Evolutionary conservation across 2,329 filamentous ascomycete genomes (phyloP).

Genomic region (Exophiala sp.): DNA sequence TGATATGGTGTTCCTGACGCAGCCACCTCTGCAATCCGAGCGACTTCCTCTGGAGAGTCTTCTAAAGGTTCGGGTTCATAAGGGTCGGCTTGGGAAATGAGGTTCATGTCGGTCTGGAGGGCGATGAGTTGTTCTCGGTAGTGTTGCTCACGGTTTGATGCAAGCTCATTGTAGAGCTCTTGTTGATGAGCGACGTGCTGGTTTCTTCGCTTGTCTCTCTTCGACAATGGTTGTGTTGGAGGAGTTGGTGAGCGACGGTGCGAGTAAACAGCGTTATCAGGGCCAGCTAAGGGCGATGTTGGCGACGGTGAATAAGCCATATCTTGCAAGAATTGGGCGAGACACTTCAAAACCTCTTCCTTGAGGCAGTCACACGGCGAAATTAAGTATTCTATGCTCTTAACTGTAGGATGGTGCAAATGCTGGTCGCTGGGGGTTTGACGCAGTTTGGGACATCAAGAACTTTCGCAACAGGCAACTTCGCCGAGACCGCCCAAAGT

Average conservation of each 20-base stretch:
- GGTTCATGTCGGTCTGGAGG: conserved; percentile 83
- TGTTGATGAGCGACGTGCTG: conserved; percentile 75
- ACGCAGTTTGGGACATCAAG: no score
- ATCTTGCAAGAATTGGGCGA: neutral
- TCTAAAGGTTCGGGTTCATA: conserved; percentile 69
- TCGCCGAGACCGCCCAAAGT: no score
- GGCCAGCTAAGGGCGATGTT: conserved; percentile 31
- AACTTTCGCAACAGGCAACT: no score
- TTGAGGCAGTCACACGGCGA: neutral
- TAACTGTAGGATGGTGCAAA: no score
- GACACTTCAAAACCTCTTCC: no score
- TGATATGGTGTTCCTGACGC: conserved; percentile 59
- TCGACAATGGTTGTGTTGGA: conserved; percentile 58
- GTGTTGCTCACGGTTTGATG: conserved; percentile 73
- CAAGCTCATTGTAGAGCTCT: conserved; percentile 72
- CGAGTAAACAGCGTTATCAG: conserved; percentile 16
- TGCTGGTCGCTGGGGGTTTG: no score
- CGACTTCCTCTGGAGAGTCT: conserved; percentile 63
- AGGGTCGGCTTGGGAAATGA: conserved; percentile 80
- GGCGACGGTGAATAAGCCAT: conserved; percentile 43
- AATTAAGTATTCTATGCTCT: no score
- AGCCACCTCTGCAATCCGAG: conserved; percentile 58
- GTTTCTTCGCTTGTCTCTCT: conserved; percentile 85
- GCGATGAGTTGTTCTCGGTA: conserved; percentile 88
- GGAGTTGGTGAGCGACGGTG: conserved; percentile 30